Base-by-base conservation (phyloP, 768 basidiomycete genomes). In the Hypsizygus marmoreus region DNA sequence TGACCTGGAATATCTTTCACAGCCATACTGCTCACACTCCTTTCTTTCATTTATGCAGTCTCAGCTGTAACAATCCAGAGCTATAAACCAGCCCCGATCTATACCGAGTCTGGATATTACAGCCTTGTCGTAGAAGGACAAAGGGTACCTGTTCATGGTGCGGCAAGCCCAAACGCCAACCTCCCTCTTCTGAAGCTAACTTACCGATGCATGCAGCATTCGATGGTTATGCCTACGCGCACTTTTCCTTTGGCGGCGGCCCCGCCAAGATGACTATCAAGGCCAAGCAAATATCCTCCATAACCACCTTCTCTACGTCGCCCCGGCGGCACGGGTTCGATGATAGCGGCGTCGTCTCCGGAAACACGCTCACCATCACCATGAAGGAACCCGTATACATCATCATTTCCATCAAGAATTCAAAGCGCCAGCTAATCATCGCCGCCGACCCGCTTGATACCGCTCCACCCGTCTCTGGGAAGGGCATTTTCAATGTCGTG, bases 211-310 rank as follows among this genome's bases (percentile, higher is more conserved):
- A 20, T 30, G 9, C 22, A 45, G 43, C 43, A 1, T 45, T 45
- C 20, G 43, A 45, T 25, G 43, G 44, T 2, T 45, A 45, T 25
- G 33, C 20, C 13, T 45, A 45, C 9, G 35, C 44, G 2, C 44
- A 45, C n/a, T 45, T 45, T 10, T 26, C 36, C 6, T 45, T 45
- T 19, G 33, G 44, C 11, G 16, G 31, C 24, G 44, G 44, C 26
- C 34, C 44, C 2, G 44, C 24, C 2, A 36, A 12, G 6, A 9
- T 45, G 11, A 35, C 26, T 2, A 19, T 45, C 16, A 45, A 16
- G 14, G 17, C 38, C 20, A 40, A 16, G 14, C 20, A 22, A 4
- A 3, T 8, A 22, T 20, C 38, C 6, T 12, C 38, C 38, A 40
- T 40, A 8, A 22, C 16, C 12, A 9, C 19, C 11, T 40, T 40